Evolutionary conservation across 2,329 filamentous ascomycete genomes (phyloP).

Genomic region (Plectosphaerella plurivora): DNA sequence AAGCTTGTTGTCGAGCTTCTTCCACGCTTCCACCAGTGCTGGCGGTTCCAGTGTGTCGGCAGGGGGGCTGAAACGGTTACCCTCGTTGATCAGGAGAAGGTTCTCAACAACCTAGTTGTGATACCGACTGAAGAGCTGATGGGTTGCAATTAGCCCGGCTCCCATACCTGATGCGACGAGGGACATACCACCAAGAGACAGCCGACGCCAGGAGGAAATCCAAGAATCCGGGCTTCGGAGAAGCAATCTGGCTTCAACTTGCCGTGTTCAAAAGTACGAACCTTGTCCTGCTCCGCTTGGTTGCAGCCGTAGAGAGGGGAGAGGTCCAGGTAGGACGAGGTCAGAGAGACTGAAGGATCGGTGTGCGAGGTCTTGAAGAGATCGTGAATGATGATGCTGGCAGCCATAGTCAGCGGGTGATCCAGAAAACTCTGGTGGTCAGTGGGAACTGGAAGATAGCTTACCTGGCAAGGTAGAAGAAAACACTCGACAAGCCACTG

Average conservation of each 20-base stretch:
- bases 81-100: slow-evolving; percentile 32
- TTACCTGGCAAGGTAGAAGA: slow-evolving; percentile 35
- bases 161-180: too few relatives aligned
- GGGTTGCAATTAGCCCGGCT: neutral
- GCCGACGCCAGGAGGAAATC: slow-evolving; percentile 49
- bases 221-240: slow-evolving; percentile 43
- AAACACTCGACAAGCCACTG: slow-evolving; percentile 37
- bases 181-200: slow-evolving; percentile 39
- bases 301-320: slow-evolving; percentile 49
- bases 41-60: neutral
- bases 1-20: slow-evolving; percentile 31
- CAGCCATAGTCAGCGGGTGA: neutral
- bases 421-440: neutral
- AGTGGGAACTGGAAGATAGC: too few relatives aligned
- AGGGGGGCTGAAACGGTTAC: slow-evolving; percentile 25
- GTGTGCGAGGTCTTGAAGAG: slow-evolving; percentile 31
- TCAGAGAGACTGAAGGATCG: slow-evolving; percentile 22
- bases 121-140: slow-evolving; percentile 34
- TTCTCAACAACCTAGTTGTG: slow-evolving; percentile 16
- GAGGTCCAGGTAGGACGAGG: slow-evolving; percentile 42
- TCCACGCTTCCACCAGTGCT: slow-evolving; percentile 26
- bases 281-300: slow-evolving; percentile 40
- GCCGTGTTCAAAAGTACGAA: slow-evolving; percentile 43
- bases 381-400: slow-evolving; percentile 48
- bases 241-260: slow-evolving; percentile 52